phyloP scores from a whole-genome alignment of 306 rosid species.

The Sechiopsis laciniata region DNA sequence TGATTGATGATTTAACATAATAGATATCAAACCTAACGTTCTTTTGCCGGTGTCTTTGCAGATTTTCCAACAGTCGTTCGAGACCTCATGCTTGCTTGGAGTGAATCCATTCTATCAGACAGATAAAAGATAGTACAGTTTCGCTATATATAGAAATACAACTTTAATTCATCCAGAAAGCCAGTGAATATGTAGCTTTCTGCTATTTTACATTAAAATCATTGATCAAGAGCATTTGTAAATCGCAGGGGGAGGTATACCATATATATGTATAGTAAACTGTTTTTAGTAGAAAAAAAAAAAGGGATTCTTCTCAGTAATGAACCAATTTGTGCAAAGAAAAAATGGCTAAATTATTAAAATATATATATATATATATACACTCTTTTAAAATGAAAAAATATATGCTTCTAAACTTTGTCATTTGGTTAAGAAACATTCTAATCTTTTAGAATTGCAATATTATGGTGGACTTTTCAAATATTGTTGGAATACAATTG shows the following conservation, averaged over 20 bases:
- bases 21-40: constrained; percentile 6
- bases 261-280: constrained; percentile 3
- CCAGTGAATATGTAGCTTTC: neutral
- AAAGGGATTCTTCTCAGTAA: neutral
- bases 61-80: constrained; percentile 69
- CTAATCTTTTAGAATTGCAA: no score
- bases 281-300: neutral
- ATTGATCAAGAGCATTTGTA: constrained; percentile 2
- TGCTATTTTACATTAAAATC: neutral
- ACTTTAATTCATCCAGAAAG: constrained; percentile 28
- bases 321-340: neutral
- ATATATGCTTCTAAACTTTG: no score
- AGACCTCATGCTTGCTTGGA: constrained; percentile 90
- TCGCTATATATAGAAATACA: neutral
- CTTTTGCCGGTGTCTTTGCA: constrained; percentile 25
- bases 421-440: neutral
- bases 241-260: constrained; percentile 1
- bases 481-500: no score
- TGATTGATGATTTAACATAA: neutral
- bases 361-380: no score
- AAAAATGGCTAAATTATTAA: neutral
- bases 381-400: no score
- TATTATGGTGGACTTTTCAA: no score
- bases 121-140: constrained; percentile 31
- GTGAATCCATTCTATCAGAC: constrained; percentile 59